Evolutionary conservation across 495 filamentous ascomycete species (phyloP).

Genomic region (Aspergillus cavernicola): DNA sequence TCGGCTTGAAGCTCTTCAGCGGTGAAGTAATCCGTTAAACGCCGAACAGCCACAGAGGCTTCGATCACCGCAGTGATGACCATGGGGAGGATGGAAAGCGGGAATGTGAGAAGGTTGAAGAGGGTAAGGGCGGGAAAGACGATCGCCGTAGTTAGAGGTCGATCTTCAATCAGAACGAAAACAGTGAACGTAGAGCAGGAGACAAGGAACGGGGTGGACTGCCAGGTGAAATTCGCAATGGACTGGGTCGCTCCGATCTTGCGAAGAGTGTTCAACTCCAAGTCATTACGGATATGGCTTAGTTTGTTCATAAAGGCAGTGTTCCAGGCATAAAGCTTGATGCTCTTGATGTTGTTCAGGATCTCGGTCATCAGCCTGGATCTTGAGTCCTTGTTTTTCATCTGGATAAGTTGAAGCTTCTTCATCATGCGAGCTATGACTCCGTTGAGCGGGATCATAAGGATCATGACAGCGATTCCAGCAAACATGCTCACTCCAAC

Average conservation of each 20-base stretch:
- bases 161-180: constrained; percentile 77
- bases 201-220: constrained; percentile 98
- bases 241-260: constrained; percentile 94
- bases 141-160: constrained; percentile 85
- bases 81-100: constrained; percentile 91
- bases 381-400: constrained; percentile 98
- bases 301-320: constrained; percentile 96
- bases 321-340: constrained; percentile 98
- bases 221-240: constrained; percentile 97
- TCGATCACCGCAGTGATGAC: constrained; percentile 97
- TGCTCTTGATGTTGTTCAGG: constrained; percentile 98
- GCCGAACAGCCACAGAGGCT: constrained; percentile 84
- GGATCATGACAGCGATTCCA: constrained; percentile 92
- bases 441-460: constrained; percentile 97
- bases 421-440: constrained; percentile 92
- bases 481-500: constrained; percentile 93
- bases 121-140: constrained; percentile 92
- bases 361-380: constrained; percentile 96
- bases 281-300: constrained; percentile 89
- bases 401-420: constrained; percentile 87
- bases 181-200: constrained; percentile 96
- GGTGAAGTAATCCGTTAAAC: constrained; percentile 79
- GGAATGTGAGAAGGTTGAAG: constrained; percentile 93
- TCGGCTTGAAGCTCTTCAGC: constrained; percentile 89
- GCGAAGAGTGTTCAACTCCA: constrained; percentile 89